Evolutionary conservation across 148 eudicot species (phyloP).

Genomic region (Arctostaphylos glauca): DNA sequence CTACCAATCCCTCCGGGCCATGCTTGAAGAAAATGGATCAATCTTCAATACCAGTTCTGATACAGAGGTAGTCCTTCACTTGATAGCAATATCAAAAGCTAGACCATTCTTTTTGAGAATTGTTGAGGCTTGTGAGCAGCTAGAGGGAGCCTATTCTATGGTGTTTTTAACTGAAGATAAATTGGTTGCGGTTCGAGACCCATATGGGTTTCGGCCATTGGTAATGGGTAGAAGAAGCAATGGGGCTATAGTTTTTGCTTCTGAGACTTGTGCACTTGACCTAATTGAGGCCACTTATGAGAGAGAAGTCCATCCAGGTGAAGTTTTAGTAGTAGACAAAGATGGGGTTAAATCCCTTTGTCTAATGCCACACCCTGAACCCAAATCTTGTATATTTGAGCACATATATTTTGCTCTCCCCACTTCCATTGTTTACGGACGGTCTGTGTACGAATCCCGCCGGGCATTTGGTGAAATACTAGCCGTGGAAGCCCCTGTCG

Average conservation of each 20-base stretch:
- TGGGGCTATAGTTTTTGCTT: constrained; percentile 84
- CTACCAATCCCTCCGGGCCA: constrained; percentile 47
- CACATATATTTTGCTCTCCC: constrained; percentile 83
- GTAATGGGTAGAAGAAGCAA: constrained; percentile 90
- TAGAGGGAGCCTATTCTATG: constrained; percentile 84
- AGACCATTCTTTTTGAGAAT: constrained; percentile 47
- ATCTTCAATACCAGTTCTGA: constrained; percentile 73
- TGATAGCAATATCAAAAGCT: constrained; percentile 58
- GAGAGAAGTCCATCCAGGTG: constrained; percentile 83
- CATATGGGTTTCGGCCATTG: constrained; percentile 78
- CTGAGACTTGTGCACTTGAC: constrained; percentile 90
- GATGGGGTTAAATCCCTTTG: constrained; percentile 60
- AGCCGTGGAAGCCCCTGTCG: constrained; percentile 64
- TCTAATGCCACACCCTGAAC: constrained; percentile 57
- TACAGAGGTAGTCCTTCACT: constrained; percentile 73
- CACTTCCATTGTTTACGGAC: constrained; percentile 75
- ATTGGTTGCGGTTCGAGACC: constrained; percentile 83
- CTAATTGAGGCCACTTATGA: constrained; percentile 77
- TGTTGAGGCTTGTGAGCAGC: constrained; percentile 48
- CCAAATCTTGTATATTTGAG: constrained; percentile 81
- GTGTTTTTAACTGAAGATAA: constrained; percentile 78
- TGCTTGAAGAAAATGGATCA: constrained; percentile 60
- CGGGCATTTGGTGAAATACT: constrained; percentile 53
- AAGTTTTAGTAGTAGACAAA: constrained; percentile 73
- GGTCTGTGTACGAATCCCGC: constrained; percentile 68